Evolutionary conservation across 345 rosid genomes (phyloP), one percentile per base, ranked within the genome.

Genomic region (Euphorbia pulcherrima): DNA sequence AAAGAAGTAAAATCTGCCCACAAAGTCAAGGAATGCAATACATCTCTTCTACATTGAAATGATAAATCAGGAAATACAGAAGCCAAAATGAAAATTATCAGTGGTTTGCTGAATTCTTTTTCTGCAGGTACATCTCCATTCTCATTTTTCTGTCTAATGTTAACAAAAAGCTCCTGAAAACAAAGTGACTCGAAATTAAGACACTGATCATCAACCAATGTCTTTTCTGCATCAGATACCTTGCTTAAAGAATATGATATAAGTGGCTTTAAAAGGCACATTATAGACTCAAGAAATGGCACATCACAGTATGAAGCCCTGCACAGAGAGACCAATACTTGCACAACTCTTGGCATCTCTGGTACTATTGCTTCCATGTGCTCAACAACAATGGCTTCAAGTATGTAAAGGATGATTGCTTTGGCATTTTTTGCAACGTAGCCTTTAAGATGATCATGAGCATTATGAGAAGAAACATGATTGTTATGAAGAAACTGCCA

Each of bases 301-400:
- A 87, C 86, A 54, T 87, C 89, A 57, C 88, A 86, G 68, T 87
- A 86, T 40, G 89, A 76, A 65, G 84, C 79, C 75, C 69, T 74
- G 62, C 88, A 87, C 50, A 90, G 87, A 53, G 90, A 87, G 47
- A 78, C 81, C 79, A 87, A 68, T 55, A 90, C 83, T 75, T 84
- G 90, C 74, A 87, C 91, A 68, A 87, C 72, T 77, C 87, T 86
- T 41, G 93, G 96, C 64, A 83, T 81, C 83, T 90, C 96, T 44
- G 89, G 88, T 46, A 87, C 91, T 87, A 90, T 80, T 23, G 90
- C 88, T 78, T 87, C 93, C 93, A 88, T 87, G 75, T 87, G 93
- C 73, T 83, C 91, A 66, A 67, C 40, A 62, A 86, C 80, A 50
- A 87, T 85, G 62, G 91, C 86, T 82, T 90, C 93, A 27, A 90